These are phyloP conservation scores for Aureobasidium mangrovei DNA, from an alignment of 2,329 filamentous ascomycete species.

Conservation along the genomic window DNA sequence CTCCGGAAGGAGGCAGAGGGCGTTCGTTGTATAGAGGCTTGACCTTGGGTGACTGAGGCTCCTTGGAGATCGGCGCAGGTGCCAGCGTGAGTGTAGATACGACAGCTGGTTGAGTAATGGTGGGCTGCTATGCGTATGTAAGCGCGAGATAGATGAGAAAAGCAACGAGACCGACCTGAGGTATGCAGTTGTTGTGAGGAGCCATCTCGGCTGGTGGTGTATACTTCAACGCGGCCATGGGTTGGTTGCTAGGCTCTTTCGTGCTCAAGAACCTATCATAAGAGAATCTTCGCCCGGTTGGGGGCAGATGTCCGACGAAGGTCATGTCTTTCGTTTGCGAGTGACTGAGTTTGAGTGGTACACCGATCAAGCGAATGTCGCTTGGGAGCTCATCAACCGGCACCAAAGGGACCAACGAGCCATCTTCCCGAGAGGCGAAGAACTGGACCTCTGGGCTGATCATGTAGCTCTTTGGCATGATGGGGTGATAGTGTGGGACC, in stretches of 20 bases:
- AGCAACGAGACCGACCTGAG: background rate
- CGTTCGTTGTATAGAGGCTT: conserved; percentile 7
- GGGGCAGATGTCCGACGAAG: conserved; percentile 23
- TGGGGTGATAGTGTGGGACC: background rate
- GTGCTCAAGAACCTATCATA: conserved; percentile 19
- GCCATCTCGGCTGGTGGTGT: background rate
- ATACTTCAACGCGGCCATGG: conserved; percentile 15
- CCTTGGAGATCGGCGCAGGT: background rate
- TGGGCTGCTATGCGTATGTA: background rate
- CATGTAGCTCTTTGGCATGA: background rate
- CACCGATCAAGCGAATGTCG: conserved; percentile 28
- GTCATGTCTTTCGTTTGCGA: conserved; percentile 24
- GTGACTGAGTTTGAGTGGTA: conserved; percentile 29
- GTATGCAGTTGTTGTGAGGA: background rate
- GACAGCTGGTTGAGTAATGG: background rate
- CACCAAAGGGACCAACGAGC: conserved; percentile 32
- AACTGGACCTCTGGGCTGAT: conserved; percentile 17
- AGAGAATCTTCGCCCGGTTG: conserved; percentile 15
- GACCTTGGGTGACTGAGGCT: background rate
- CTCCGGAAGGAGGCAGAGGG: conserved; percentile 28
- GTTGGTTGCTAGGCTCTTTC: conserved; percentile 12
- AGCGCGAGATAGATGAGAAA: background rate
- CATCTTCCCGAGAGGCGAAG: conserved; percentile 32
- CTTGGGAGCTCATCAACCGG: conserved; percentile 37
- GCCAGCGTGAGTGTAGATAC: background rate